These are phyloP conservation scores for Ganoderma meredithae DNA, from an alignment of 1,284 basidiomycete genomes.

Conservation along the genomic window DNA sequence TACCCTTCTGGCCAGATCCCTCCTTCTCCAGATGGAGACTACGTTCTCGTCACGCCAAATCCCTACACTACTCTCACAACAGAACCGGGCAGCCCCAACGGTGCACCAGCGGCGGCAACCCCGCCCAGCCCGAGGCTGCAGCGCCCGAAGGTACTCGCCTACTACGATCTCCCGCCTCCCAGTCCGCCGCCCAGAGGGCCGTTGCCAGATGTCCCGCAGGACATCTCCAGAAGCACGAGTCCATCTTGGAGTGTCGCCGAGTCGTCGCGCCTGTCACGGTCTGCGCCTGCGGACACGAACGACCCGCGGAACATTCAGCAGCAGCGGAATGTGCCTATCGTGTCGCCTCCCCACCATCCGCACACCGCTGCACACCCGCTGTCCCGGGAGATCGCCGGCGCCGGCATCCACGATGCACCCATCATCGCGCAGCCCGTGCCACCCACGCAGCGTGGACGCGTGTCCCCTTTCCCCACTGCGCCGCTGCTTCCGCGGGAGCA, in stretches of 20 bases:
- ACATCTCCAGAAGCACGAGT: constrained; percentile 33
- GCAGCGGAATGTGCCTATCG: constrained; percentile 12
- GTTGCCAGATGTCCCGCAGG: constrained; percentile 50
- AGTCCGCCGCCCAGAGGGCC: constrained; percentile 60
- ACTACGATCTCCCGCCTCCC: constrained; percentile 63
- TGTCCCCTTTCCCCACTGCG: constrained; percentile 58
- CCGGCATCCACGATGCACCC: constrained; percentile 23
- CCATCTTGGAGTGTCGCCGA: constrained; percentile 33
- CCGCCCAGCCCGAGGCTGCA: constrained; percentile 16
- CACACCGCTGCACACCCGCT: constrained; percentile 26
- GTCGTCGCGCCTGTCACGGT: constrained; percentile 31
- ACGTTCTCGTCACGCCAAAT: constrained; percentile 36
- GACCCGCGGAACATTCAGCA: constrained; percentile 26
- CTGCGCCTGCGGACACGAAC: constrained; percentile 28
- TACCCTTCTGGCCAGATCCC: constrained; percentile 14
- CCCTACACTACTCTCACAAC: constrained; percentile 17
- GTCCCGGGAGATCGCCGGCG: constrained; percentile 22
- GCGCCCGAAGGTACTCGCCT: constrained; percentile 46
- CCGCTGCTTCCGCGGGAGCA: constrained; percentile 43
- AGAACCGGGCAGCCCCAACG: not conserved
- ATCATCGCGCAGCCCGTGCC: constrained; percentile 40
- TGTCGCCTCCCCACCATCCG: constrained; percentile 18
- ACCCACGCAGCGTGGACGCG: constrained; percentile 52
- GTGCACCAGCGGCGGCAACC: not conserved
- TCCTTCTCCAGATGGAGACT: constrained; percentile 33